Base-by-base conservation (phyloP, 345 rosid species). In the Aquilaria yunnanensis region DNA sequence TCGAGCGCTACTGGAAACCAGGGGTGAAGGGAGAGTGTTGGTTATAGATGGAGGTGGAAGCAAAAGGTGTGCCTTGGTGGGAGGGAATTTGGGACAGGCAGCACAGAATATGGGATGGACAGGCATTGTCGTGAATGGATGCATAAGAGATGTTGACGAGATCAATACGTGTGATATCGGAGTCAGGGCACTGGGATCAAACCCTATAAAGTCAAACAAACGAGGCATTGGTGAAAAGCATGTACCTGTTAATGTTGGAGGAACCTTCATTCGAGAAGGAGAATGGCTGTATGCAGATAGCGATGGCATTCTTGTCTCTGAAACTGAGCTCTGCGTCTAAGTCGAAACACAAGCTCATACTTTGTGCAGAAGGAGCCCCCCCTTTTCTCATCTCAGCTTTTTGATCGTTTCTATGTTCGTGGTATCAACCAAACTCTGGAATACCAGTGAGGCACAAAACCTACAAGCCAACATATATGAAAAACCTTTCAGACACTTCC, bases 41-140 rank as follows among this genome's bases (percentile, higher is more conserved):
- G 89, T 93, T 12, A 76, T 86, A 47, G 97, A 93, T 62, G 94
- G 98, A 29, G 97, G 94, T 52, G 97, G 87, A 60, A 93, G 98
- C 92, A 69, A 51, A 77, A 84, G 96, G 65, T 87, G 96, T 60
- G 92, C 97, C 12, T 70, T 93, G 73, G 74, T 88, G 32, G 96
- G 98, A 51, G 92, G 94, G 47, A 90, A 88, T 72, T 69, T 88
- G 10, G 94, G 74, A 46, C 90, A 83, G 64, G 65, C 81, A 49
- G 96, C 94, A 54, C 94, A 84, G 59, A 87, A 83, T 62, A 86
- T 73, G 59, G 98, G 96, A n/a, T 93, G 96, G 96, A 65, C 78
- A 0, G 98, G 98, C 5, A 78, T 90, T 14, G 61, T 93, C 4
- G 87, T 86, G 52, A 84, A 88, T 57, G 97, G 96, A 9, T 93